phyloP scores from a whole-genome alignment of 495 filamentous ascomycete genomes.

The Talaromyces thailandensis region DNA sequence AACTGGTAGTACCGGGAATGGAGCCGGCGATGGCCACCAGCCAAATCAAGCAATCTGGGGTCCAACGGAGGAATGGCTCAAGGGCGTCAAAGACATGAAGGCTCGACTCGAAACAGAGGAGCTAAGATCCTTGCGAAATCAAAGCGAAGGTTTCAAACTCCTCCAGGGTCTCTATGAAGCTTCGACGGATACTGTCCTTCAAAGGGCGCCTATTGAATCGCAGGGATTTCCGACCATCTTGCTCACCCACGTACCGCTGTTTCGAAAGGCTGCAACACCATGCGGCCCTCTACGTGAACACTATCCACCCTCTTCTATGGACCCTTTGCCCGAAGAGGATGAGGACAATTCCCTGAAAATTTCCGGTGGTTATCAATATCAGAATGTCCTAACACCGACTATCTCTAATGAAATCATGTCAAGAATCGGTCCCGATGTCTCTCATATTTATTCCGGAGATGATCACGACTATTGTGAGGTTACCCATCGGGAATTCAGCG shows the following conservation, averaged over 20 bases:
- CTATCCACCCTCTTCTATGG: constrained; percentile 57
- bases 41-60: constrained; percentile 57
- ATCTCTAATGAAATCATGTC: constrained; percentile 66
- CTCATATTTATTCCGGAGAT: constrained; percentile 84
- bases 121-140: constrained; percentile 27
- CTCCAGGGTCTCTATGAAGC: constrained; percentile 33
- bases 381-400: constrained; percentile 74
- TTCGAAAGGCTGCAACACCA: constrained; percentile 68
- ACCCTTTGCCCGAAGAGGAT: constrained; percentile 56
- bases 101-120: constrained; percentile 32
- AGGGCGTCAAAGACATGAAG: constrained; percentile 42
- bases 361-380: constrained; percentile 81
- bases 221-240: constrained; percentile 70
- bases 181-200: constrained; percentile 16
- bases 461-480: constrained; percentile 98
- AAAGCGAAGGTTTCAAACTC: constrained; percentile 37
- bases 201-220: constrained; percentile 15
- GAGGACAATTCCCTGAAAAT: constrained; percentile 70
- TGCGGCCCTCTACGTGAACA: constrained; percentile 86
- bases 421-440: constrained; percentile 60
- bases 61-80: constrained; percentile 69
- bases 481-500: constrained; percentile 57
- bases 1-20: constrained; percentile 32
- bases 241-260: constrained; percentile 85
- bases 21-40: constrained; percentile 21